Base-by-base conservation (phyloP, 179 eudicot species). In the Spinacia oleracea region DNA sequence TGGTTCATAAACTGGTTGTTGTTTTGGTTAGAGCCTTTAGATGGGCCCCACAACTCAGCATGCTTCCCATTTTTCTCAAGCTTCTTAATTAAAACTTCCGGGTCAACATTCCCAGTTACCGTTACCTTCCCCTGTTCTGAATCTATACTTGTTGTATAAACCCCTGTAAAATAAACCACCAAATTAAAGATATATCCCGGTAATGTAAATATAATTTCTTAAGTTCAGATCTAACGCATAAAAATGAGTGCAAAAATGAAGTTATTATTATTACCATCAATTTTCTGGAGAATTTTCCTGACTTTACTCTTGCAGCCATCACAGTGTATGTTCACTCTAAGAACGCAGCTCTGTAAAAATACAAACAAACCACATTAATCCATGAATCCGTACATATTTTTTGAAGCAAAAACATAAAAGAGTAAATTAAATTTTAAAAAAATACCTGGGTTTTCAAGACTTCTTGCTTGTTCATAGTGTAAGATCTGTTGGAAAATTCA, bases 41-140 rank as follows among this genome's bases (percentile, higher is more conserved):
- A 85, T 58, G 78, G 72, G 43, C 89, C 90, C 97, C 97, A 93
- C 15, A 93, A 65, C 87, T 92, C 91, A 21, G 94, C 96, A 80
- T 87, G 97, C 81, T 93, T 93, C 8, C 98, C 98, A 50, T 91
- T 81, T 66, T 93, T 93, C 72, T 65, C 87, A 2, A 93, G 88
- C 86, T 92, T 93, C 69, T 87, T 86, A 29, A 93, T 76, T n/a
- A 93, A 84, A 29, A 77, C 79, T 40, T 79, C 81, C 35, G 95
- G 92, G 83, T 92, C 95, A 27, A 87, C 95, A 80, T 84, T 81
- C n/a, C 98, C 98, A 20, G 87, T 80, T 63, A 93, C 98, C 16
- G 90, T 92, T 69, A 92, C 98, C 74, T 87, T 93, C 82, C 97
- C 95, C 64, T 90, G 93, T 51, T 89, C 91, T 78, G 83, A 82